Conservation (phyloP, 176 grass and related monocot species). For the Aegilops longissima region DNA sequence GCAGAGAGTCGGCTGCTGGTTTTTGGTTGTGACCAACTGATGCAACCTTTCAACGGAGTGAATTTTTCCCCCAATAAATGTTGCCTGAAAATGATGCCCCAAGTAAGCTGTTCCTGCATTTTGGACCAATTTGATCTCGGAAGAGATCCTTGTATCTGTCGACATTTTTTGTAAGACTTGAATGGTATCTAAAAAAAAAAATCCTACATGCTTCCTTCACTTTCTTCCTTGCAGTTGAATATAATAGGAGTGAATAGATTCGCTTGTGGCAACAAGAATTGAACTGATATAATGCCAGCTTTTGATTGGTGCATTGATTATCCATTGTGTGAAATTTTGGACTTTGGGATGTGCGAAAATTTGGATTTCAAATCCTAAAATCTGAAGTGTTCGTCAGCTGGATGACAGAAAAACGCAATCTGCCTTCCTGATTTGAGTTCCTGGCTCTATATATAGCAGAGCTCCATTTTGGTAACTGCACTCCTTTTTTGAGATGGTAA, state of each 20-base stretch:
- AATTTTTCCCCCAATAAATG: constrained; percentile 25
- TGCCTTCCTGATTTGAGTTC: neutral
- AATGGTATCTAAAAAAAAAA: constrained; percentile 3
- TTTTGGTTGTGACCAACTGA: constrained; percentile 8
- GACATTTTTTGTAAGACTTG: constrained; percentile 7
- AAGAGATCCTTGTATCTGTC: constrained; percentile 41
- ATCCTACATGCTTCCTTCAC: neutral
- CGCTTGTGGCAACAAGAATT: neutral
- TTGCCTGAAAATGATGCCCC: constrained; percentile 18
- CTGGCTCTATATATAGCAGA: neutral
- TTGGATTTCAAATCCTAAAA: neutral
- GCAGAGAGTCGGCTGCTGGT: neutral
- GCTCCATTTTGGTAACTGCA: too few species aligned
- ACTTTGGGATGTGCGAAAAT: too few species aligned
- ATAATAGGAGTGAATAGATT: neutral
- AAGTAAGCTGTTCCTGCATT: constrained; percentile 20
- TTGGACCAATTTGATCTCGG: constrained; percentile 30
- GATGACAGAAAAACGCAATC: neutral
- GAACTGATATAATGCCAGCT: neutral
- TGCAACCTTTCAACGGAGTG: constrained; percentile 17
- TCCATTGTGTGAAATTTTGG: neutral
- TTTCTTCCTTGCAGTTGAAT: neutral
- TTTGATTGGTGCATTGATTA: neutral
- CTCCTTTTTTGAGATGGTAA: too few species aligned
- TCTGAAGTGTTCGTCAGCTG: neutral